phyloP scores from a whole-genome alignment of 2,329 filamentous ascomycete species.

The Zelopaecilomyces penicillatus region DNA sequence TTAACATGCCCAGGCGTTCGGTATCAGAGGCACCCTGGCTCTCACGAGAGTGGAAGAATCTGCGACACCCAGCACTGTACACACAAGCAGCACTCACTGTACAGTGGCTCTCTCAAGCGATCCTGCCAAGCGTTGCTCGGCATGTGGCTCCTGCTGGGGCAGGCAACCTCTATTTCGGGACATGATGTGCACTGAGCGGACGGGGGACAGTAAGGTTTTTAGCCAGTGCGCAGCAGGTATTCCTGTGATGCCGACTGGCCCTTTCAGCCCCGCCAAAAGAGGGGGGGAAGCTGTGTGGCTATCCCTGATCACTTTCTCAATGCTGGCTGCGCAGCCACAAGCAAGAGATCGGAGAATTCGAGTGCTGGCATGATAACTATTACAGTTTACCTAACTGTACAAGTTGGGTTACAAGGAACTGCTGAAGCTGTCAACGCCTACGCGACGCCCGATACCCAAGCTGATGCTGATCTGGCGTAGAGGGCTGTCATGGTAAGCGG shows the following conservation, averaged over 20 bases:
- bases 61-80: too few species aligned
- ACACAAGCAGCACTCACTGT: background rate
- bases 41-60: too few species aligned
- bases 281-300: background rate
- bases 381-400: too few species aligned
- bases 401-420: too few species aligned
- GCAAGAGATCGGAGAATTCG: slow-evolving; percentile 1
- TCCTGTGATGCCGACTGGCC: slow-evolving; percentile 9
- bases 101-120: slow-evolving; percentile 4
- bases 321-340: background rate
- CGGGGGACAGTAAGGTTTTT: slow-evolving; percentile 10
- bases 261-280: background rate
- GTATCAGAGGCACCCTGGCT: too few species aligned
- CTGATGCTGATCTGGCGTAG: too few species aligned
- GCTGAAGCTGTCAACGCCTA: too few species aligned
- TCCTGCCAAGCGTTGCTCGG: slow-evolving; percentile 20
- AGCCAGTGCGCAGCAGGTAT: slow-evolving; percentile 2
- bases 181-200: slow-evolving; percentile 12
- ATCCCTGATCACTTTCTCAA: background rate
- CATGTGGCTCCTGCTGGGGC: slow-evolving; percentile 16
- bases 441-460: too few species aligned
- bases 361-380: background rate
- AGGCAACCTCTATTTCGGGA: slow-evolving; percentile 12
- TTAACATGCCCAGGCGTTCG: too few species aligned
- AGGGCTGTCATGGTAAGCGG: too few species aligned